Percentiles rank a stretch among this genome's conserved stretches.
phyloP scores from a whole-genome alignment of 2,329 filamentous ascomycete species.

The Microcyclosporella mali region DNA sequence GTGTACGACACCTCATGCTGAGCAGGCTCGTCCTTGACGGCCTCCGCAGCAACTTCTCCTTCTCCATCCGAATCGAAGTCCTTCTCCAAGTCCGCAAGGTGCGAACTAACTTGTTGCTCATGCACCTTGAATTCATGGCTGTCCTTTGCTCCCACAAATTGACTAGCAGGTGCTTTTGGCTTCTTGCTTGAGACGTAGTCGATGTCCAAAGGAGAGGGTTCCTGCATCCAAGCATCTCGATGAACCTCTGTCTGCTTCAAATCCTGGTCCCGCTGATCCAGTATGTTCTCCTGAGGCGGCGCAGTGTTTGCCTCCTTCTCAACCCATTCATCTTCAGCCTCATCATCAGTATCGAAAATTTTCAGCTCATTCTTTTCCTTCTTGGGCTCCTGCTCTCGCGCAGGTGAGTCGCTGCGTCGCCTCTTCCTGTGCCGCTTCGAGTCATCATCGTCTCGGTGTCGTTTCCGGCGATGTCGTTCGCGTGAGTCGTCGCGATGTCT shows the following conservation, averaged over 20 bases:
- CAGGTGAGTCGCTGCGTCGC: constrained; percentile 28
- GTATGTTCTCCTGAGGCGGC: constrained; percentile 37
- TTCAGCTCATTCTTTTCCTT: constrained; percentile 24
- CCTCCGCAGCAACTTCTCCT: constrained; percentile 37
- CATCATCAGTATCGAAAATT: constrained; percentile 37
- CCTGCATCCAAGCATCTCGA: constrained; percentile 93
- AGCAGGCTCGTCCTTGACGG: constrained; percentile 46
- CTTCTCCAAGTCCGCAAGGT: constrained; percentile 54
- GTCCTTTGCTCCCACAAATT: constrained; percentile 44
- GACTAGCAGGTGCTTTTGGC: constrained; percentile 39
- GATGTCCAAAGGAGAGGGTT: constrained; percentile 71
- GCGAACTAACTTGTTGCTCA: constrained; percentile 71
- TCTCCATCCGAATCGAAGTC: constrained; percentile 46
- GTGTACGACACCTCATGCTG: constrained; percentile 67
- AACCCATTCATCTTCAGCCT: constrained; percentile 42
- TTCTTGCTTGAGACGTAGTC: constrained; percentile 69
- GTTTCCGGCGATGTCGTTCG: constrained; percentile 46
- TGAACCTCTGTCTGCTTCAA: constrained; percentile 41
- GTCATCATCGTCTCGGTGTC: constrained; percentile 41
- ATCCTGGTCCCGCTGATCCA: constrained; percentile 39
- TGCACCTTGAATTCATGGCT: constrained; percentile 68
- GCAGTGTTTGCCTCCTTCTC: constrained; percentile 41
- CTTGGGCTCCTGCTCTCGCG: constrained; percentile 25
- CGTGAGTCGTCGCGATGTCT: constrained; percentile 31
- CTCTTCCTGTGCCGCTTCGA: constrained; percentile 27